Conservation (phyloP, 345 rosid genomes). For the Populus davidiana region DNA sequence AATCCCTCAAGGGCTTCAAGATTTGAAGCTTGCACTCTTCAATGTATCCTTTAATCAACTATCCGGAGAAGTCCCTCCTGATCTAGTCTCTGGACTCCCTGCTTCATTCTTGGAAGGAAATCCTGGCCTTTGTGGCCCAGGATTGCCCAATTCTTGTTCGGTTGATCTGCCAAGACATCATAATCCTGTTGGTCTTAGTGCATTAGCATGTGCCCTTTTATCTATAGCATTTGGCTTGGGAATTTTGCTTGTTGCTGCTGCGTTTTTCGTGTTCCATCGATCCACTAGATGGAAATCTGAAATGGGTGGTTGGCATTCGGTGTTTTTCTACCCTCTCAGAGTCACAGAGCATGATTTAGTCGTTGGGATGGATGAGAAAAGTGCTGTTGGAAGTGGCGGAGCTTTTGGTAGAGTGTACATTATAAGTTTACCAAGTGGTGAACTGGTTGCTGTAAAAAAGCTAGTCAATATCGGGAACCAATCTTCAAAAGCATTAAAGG, state of each 20-base stretch:
- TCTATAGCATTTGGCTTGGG: conserved; percentile 61
- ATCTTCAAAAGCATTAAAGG: conserved; percentile 62
- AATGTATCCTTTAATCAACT: conserved; percentile 76
- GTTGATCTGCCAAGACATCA: conserved; percentile 39
- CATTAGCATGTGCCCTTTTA: conserved; percentile 52
- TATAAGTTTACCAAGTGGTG: conserved; percentile 69
- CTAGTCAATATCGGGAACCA: conserved; percentile 57
- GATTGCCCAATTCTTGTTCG: conserved; percentile 61
- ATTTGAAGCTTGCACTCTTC: conserved; percentile 87
- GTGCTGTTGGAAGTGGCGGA: conserved; percentile 53
- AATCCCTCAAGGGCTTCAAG: conserved; percentile 70
- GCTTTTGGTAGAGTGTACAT: conserved; percentile 60
- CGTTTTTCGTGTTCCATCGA: conserved; percentile 47
- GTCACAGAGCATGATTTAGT: conserved; percentile 69
- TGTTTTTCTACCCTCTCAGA: conserved; percentile 78
- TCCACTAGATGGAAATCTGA: conserved; percentile 52
- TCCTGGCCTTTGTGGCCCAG: conserved; percentile 77
- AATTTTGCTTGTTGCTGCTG: conserved; percentile 47
- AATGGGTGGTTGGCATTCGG: conserved; percentile 58
- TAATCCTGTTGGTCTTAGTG: conserved; percentile 28
- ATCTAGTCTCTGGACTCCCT: conserved; percentile 80
- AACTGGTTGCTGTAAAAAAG: conserved; percentile 73
- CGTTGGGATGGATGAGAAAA: conserved; percentile 63
- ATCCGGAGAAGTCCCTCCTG: conserved; percentile 58
- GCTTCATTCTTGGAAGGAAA: conserved; percentile 91